A percentile compares a stretch with the other conserved stretches of the same genome.
Conservation (phyloP, 2,329 filamentous ascomycete genomes). For the Ophiostoma pallidulum region DNA sequence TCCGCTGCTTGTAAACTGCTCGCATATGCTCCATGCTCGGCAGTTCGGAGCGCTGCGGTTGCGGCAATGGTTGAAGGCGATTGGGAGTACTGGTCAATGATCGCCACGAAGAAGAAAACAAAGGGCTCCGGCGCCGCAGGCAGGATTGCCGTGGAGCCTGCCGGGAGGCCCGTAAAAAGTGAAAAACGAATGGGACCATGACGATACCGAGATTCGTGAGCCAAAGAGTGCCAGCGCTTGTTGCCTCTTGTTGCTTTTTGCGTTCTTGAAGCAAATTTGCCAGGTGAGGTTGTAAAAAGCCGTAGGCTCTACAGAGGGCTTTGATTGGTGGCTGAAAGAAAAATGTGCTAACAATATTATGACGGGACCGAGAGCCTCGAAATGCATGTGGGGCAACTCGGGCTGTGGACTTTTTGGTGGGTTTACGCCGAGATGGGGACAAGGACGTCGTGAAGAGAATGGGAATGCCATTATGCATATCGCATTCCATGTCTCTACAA, state of each 20-base stretch:
- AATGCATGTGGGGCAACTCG: too few relatives aligned
- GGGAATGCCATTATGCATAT: too few relatives aligned
- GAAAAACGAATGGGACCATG: slow-evolving; percentile 10
- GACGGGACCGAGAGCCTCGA: too few relatives aligned
- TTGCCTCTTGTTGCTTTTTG: background rate
- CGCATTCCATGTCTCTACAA: too few relatives aligned
- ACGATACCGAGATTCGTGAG: background rate
- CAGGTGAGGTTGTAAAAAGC: slow-evolving; percentile 7
- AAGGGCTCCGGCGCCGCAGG: slow-evolving; percentile 1
- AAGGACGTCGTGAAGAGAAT: too few relatives aligned
- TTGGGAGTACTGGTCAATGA: slow-evolving; percentile 18
- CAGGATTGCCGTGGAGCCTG: slow-evolving; percentile 5
- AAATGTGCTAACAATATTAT: too few relatives aligned
- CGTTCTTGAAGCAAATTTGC: background rate
- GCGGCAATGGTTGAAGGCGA: slow-evolving; percentile 18
- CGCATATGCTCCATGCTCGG: slow-evolving; percentile 57
- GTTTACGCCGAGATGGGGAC: too few relatives aligned
- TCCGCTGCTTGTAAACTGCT: slow-evolving; percentile 56
- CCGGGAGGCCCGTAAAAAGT: slow-evolving; percentile 1
- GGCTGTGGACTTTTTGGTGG: too few relatives aligned
- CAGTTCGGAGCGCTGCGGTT: slow-evolving; percentile 15
- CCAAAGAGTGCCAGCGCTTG: too few relatives aligned
- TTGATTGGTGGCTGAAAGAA: too few relatives aligned
- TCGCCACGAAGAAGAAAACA: background rate
- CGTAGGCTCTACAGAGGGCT: too few relatives aligned